Evolutionary conservation across 164 flowering plant genomes (phyloP), one percentile per base, ranked within the genome.

Genomic region (Sedum album): DNA sequence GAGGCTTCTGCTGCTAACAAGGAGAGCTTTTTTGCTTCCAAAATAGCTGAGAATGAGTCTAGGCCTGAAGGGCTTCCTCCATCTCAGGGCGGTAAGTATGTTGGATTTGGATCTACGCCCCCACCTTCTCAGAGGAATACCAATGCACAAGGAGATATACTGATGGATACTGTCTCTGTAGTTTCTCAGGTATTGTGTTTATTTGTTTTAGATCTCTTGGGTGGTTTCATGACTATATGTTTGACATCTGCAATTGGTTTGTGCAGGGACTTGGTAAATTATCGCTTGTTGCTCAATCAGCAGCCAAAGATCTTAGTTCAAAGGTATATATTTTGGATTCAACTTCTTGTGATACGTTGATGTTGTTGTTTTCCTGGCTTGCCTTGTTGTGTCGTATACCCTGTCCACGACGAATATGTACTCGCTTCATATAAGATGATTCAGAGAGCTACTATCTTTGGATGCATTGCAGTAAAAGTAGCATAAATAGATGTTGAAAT

Each of bases 1-100:
- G 96, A 94, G 83, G 89, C 88, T 0, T 94, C 99, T 0, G 99
- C 99, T 0, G 92, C 93, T n/a, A 82, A 80, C 53, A 94, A 94
- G 72, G 97, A 87, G 69, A 62, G 75, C 30, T 94, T 87, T 69
- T 94, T 94, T 68, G 87, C 93, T 1, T 76, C 80, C 73, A 91
- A 81, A 77, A 76, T 88, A 67, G 77, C 73, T 18, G 99, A 94
- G 81, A 44, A 44, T 44, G 48, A 44, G 48, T 44, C 17, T 17
- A 44, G 48, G 48, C 48, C 48, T 0, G 48, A 94, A 91, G 96
- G 96, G 20, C 0, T 94, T 2, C 96, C 96, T 0, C 99, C 99
- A 3, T 88, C 96, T 13, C 87, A 90, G 66, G 99, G 99, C 0
- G 99, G 99, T 41, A 94, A 87, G 78, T 94, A 90, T 74, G 97